A percentile compares a stretch with the other conserved stretches of the same genome.
phyloP scores from a whole-genome alignment of 345 rosid species.

The Carallia brachiata region DNA sequence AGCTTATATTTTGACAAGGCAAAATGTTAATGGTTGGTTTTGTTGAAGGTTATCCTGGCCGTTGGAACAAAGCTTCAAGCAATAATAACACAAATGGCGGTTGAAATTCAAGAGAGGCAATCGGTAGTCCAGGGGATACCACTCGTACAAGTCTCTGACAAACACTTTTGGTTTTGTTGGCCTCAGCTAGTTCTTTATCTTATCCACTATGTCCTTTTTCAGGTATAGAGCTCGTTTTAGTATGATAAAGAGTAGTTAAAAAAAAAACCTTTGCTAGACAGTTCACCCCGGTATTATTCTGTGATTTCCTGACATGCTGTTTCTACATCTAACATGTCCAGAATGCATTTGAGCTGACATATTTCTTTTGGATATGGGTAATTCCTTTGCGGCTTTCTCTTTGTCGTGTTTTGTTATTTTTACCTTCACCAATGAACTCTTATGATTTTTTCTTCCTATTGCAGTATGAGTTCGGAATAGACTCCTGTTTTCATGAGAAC shows the following conservation, averaged over 20 bases:
- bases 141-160: conserved; percentile 79
- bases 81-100: conserved; percentile 77
- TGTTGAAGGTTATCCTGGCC: conserved; percentile 67
- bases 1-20: background rate
- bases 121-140: conserved; percentile 97
- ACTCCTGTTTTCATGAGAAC: conserved; percentile 74
- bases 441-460: conserved; percentile 4
- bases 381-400: conserved; percentile 2
- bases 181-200: conserved; percentile 71
- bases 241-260: no score
- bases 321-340: conserved; percentile 24
- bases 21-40: conserved; percentile 8
- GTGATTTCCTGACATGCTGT: conserved; percentile 16
- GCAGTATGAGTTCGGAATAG: conserved; percentile 92
- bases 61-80: conserved; percentile 93
- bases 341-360: conserved; percentile 97
- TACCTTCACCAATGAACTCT: conserved; percentile 8
- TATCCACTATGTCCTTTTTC: conserved; percentile 88
- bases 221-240: conserved; percentile 40
- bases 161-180: conserved; percentile 80
- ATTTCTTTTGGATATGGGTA: conserved; percentile 97
- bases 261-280: no score
- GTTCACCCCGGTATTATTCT: background rate
- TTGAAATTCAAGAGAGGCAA: conserved; percentile 86
- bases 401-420: background rate